phyloP scores from a whole-genome alignment of 148 eudicot genomes.

The Camellia granthamiana region DNA sequence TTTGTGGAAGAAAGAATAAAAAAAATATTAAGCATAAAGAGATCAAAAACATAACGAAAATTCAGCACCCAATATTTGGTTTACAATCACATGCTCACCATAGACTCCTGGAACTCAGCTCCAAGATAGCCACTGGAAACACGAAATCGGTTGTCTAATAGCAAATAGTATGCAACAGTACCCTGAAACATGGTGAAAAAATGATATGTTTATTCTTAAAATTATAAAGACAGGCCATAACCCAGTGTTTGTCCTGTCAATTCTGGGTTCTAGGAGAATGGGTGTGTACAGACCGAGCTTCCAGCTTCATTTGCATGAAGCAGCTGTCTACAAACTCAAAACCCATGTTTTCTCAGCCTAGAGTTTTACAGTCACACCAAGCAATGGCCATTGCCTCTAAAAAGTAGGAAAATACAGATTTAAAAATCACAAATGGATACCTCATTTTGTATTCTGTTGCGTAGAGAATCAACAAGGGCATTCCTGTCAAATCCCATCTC shows the following conservation, averaged over 20 bases:
- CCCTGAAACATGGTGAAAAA: conserved; percentile 48
- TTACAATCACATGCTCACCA: conserved; percentile 43
- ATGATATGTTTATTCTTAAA: not conserved
- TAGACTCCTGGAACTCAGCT: conserved; percentile 81
- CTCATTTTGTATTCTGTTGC: conserved; percentile 36
- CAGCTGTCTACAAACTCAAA: not conserved
- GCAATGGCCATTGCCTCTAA: not conserved
- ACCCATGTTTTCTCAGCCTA: not conserved
- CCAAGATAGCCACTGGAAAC: conserved; percentile 87
- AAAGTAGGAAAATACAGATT: not conserved
- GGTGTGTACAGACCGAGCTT: not conserved
- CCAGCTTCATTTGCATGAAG: conserved; percentile 11
- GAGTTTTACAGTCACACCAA: conserved; percentile 8
- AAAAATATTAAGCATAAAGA: not conserved
- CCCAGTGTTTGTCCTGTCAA: not conserved
- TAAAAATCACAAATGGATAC: conserved; percentile 14
- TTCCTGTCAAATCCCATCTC: conserved; percentile 55
- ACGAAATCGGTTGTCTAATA: conserved; percentile 83
- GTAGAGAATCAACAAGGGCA: conserved; percentile 48
- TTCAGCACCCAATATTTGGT: not conserved
- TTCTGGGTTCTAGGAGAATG: not conserved
- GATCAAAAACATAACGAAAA: not conserved
- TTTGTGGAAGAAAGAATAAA: not conserved
- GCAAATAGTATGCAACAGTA: conserved; percentile 93
- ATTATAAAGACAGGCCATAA: not conserved